Evolutionary conservation across 2,329 filamentous ascomycete genomes (phyloP).

Genomic region (Setomelanomma holmii): DNA sequence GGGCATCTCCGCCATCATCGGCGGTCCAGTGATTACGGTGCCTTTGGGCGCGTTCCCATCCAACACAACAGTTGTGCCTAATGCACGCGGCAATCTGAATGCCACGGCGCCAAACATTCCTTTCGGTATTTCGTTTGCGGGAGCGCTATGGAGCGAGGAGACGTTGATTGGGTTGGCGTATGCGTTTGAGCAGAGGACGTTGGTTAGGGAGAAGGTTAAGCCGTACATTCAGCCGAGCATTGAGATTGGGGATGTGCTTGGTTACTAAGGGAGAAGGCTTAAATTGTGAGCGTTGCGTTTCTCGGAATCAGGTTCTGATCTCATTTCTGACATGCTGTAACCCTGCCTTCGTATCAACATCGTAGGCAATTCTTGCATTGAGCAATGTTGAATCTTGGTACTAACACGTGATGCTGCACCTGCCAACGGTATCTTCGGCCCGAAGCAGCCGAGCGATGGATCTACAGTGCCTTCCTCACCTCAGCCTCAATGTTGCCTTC

Average conservation of each 20-base stretch:
- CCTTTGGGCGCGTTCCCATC: conserved; percentile 65
- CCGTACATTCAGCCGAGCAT: conserved; percentile 58
- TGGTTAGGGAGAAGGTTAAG: conserved; percentile 55
- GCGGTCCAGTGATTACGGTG: conserved; percentile 67
- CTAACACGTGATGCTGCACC: too few relatives aligned
- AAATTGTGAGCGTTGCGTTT: too few relatives aligned
- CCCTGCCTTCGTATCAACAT: too few relatives aligned
- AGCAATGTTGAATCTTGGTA: too few relatives aligned
- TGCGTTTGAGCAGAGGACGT: conserved; percentile 70
- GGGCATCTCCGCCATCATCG: conserved; percentile 62
- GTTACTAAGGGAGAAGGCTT: not conserved
- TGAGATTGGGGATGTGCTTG: conserved; percentile 56
- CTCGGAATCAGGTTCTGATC: too few relatives aligned
- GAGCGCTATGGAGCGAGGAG: conserved; percentile 66
- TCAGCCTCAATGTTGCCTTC: too few relatives aligned
- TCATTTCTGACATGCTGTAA: too few relatives aligned
- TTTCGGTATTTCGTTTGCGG: conserved; percentile 71
- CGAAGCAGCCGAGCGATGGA: too few relatives aligned
- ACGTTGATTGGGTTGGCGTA: conserved; percentile 70
- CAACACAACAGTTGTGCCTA: conserved; percentile 56
- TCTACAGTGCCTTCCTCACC: too few relatives aligned
- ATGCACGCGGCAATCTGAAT: conserved; percentile 60
- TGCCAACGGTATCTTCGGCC: too few relatives aligned
- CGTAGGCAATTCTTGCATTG: too few relatives aligned
- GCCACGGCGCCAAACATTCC: conserved; percentile 61